Evolutionary conservation across 2,329 filamentous ascomycete genomes (phyloP).

Genomic region (Teratosphaeria nubilosa): DNA sequence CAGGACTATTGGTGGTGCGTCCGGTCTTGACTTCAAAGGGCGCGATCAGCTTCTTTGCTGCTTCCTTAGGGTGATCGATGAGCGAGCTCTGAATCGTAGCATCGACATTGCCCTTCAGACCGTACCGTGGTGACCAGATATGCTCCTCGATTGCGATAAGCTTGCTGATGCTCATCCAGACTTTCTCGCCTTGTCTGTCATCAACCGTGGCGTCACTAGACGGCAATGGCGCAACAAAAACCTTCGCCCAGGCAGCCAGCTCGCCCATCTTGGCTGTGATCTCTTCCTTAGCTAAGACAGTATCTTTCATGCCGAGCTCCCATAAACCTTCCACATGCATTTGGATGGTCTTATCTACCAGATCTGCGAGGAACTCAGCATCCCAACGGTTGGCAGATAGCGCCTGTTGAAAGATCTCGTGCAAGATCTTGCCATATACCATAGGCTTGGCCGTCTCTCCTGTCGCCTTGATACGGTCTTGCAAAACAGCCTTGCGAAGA

Average conservation of each 20-base stretch:
- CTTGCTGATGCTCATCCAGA: constrained; percentile 80
- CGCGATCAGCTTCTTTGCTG: constrained; percentile 58
- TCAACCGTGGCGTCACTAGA: constrained; percentile 64
- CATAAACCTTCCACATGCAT: constrained; percentile 84
- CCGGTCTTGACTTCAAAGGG: constrained; percentile 96
- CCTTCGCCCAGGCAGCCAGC: constrained; percentile 69
- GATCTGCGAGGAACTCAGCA: constrained; percentile 50
- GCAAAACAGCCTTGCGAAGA: constrained; percentile 78
- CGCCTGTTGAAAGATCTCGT: constrained; percentile 91
- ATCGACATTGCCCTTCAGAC: constrained; percentile 94
- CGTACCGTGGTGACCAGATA: constrained; percentile 96
- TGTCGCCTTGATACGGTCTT: constrained; percentile 89
- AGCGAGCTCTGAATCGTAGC: constrained; percentile 86
- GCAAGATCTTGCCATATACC: constrained; percentile 85
- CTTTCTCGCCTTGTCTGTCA: constrained; percentile 65
- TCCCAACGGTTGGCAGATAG: constrained; percentile 78
- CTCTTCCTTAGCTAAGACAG: constrained; percentile 65
- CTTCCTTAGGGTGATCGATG: constrained; percentile 54
- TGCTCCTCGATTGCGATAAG: constrained; percentile 95
- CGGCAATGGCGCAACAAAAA: constrained; percentile 65
- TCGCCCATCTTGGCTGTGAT: constrained; percentile 74
- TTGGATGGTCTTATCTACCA: constrained; percentile 60
- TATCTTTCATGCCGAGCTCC: constrained; percentile 62
- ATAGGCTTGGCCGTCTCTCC: constrained; percentile 69
- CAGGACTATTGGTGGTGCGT: constrained; percentile 63